Evolutionary conservation across 176 grass and related monocot species (phyloP).

Genomic region (Miscanthus lutarioriparius): DNA sequence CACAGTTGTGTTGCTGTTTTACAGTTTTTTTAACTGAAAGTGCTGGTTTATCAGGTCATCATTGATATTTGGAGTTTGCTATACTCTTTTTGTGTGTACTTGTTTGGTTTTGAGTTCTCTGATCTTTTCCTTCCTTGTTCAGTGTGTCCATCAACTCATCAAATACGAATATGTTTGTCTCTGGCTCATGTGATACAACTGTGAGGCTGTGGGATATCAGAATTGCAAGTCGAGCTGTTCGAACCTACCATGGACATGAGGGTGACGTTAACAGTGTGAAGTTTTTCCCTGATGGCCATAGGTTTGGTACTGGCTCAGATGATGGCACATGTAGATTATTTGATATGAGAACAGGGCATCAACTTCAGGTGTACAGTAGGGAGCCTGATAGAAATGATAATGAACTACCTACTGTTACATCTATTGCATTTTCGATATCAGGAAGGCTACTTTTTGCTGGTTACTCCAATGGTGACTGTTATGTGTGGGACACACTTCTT

Average conservation of each 20-base stretch:
- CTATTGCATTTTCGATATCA: slow-evolving; percentile 97
- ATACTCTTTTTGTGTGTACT: background rate
- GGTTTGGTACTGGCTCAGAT: slow-evolving; percentile 97
- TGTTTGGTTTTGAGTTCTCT: background rate
- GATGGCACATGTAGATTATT: slow-evolving; percentile 94
- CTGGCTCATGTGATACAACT: slow-evolving; percentile 93
- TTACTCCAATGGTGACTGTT: slow-evolving; percentile 97
- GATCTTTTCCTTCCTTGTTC: slow-evolving; percentile 31
- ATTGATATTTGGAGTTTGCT: slow-evolving; percentile 15
- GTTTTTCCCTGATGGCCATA: slow-evolving; percentile 97
- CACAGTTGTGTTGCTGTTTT: slow-evolving; percentile 13
- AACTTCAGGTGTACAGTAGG: slow-evolving; percentile 86
- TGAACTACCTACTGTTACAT: slow-evolving; percentile 77
- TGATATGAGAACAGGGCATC: slow-evolving; percentile 97
- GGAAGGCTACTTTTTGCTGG: slow-evolving; percentile 98
- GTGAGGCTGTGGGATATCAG: slow-evolving; percentile 92
- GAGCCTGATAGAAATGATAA: slow-evolving; percentile 62
- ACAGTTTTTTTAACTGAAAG: slow-evolving; percentile 4
- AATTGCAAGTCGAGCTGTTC: slow-evolving; percentile 89
- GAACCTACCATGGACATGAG: slow-evolving; percentile 88
- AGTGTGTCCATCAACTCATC: slow-evolving; percentile 90
- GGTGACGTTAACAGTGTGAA: slow-evolving; percentile 87
- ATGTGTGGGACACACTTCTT: slow-evolving; percentile 95
- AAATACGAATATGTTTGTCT: slow-evolving; percentile 89
- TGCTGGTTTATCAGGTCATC: slow-evolving; percentile 5